Percentiles rank a stretch among this genome's conserved stretches.
These are phyloP conservation scores for Backusella mclennaniae DNA, from an alignment of 192 early-diverging fungal species.

Conservation along the genomic window DNA sequence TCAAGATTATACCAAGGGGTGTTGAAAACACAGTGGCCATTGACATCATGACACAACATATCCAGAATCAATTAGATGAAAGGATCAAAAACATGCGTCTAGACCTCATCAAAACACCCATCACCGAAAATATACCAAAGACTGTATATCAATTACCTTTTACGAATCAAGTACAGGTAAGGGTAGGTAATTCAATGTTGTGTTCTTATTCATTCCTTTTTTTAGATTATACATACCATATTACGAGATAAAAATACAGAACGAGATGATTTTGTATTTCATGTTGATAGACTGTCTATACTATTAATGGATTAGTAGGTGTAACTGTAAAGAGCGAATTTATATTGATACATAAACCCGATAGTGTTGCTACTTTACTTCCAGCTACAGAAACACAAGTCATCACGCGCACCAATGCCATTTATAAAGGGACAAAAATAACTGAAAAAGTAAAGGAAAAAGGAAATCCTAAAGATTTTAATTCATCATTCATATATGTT, in stretches of 20 bases:
- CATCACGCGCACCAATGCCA: slow-evolving; percentile 12
- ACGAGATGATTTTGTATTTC: slow-evolving; percentile 89
- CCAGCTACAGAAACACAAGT: slow-evolving; percentile 12
- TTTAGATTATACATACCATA: slow-evolving; percentile 78
- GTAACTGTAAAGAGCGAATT: background rate
- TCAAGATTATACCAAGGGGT: slow-evolving; percentile 85
- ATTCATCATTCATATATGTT: background rate
- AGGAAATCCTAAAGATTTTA: background rate
- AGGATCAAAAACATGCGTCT: slow-evolving; percentile 57
- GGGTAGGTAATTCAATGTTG: background rate
- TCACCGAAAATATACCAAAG: slow-evolving; percentile 34
- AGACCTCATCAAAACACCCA: slow-evolving; percentile 46
- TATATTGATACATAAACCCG: background rate
- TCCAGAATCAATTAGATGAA: slow-evolving; percentile 80
- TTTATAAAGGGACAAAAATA: slow-evolving; percentile 16
- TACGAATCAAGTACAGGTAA: slow-evolving; percentile 56
- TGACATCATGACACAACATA: slow-evolving; percentile 87
- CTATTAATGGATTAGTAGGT: slow-evolving; percentile 80
- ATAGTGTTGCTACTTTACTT: slow-evolving; percentile 20
- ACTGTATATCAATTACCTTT: slow-evolving; percentile 49
- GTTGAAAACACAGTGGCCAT: slow-evolving; percentile 90
- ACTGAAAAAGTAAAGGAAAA: slow-evolving; percentile 16
- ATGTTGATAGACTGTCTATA: slow-evolving; percentile 83
- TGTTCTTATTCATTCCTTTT: background rate
- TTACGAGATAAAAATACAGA: slow-evolving; percentile 68